Evolutionary conservation across 2,329 filamentous ascomycete genomes (phyloP), one percentile per base, ranked within the genome.

Genomic region (Cadophora sp.): DNA sequence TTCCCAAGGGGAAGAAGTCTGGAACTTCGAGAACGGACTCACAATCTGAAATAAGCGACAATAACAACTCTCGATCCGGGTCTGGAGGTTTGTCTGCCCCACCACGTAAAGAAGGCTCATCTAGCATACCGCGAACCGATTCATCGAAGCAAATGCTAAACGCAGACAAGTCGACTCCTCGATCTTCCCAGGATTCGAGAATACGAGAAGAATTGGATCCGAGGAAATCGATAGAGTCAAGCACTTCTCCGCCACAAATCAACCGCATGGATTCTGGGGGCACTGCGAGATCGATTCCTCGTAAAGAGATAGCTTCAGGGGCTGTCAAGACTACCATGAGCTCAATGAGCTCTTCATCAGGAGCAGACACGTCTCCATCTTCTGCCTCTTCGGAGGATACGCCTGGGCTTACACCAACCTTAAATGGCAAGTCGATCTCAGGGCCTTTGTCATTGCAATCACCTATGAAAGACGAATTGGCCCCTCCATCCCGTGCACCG

Each of bases 1-100:
- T 91, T 1, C 92, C 93, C 0, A 91, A 89, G 79, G 86, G 84
- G 75, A 86, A 84, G 77, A 85, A 84, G 78, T 74, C 79, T n/a
- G 81, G 80, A 31, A 83, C 78, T 34, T 73, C 76, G 9, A 75
- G 74, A 50, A 76, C 73, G 5, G 74, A 75, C 53, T 79, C 77
- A 22, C 70, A 83, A 62, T 80, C 80, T 65, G 83, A 80, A 62
- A 68, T 72, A 19, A 71, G 71, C 56, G 68, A 69, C 26, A 71
- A 60, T 55, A 69, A 67, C 31, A 79, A 80, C 19, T 80, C 82
- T 37, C 75, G 78, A 37, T 79, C 79, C 29, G 79, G 81, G 37
- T 77, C 81, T 71, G 76, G 73, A 65, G 73, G 62, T 19, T 16
- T 72, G 3, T 70, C 75, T 46, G 66, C 69, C 43, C 67, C 73